Evolutionary conservation across 179 eudicot genomes (phyloP).

Genomic region (Nepenthes alata): DNA sequence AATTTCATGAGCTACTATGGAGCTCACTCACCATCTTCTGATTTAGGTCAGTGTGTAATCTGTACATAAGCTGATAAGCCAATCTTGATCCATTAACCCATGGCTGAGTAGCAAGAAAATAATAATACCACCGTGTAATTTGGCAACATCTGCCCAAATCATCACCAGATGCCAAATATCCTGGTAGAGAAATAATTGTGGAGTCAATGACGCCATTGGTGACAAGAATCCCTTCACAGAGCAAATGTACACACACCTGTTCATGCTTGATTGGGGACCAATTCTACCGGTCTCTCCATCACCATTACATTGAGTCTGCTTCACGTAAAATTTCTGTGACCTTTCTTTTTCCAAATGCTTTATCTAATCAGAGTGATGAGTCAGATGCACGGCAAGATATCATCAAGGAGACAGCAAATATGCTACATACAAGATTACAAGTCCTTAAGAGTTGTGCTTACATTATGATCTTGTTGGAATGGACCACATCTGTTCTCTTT

Average conservation of each 20-base stretch:
- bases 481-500: slow-evolving; percentile 73
- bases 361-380: neutral
- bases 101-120: neutral
- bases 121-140: neutral
- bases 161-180: slow-evolving; percentile 15
- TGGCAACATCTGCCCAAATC: slow-evolving; percentile 2
- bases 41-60: neutral
- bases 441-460: slow-evolving; percentile 14
- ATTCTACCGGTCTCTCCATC: slow-evolving; percentile 12
- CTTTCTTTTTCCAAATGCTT: slow-evolving; percentile 15
- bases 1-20: neutral
- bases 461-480: slow-evolving; percentile 36
- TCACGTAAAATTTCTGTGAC: slow-evolving; percentile 8
- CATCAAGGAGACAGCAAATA: too few species aligned
- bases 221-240: neutral
- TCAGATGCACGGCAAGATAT: too few species aligned
- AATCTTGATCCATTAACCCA: neutral
- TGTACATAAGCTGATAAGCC: neutral
- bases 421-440: too few species aligned
- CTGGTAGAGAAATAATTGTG: slow-evolving; percentile 7
- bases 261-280: slow-evolving; percentile 9
- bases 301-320: slow-evolving; percentile 8
- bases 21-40: neutral
- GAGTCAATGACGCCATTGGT: neutral
- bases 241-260: slow-evolving; percentile 13